These are phyloP conservation scores for Nicotiana obtusifolia DNA, from an alignment of 257 asterid species.

Conservation along the genomic window DNA sequence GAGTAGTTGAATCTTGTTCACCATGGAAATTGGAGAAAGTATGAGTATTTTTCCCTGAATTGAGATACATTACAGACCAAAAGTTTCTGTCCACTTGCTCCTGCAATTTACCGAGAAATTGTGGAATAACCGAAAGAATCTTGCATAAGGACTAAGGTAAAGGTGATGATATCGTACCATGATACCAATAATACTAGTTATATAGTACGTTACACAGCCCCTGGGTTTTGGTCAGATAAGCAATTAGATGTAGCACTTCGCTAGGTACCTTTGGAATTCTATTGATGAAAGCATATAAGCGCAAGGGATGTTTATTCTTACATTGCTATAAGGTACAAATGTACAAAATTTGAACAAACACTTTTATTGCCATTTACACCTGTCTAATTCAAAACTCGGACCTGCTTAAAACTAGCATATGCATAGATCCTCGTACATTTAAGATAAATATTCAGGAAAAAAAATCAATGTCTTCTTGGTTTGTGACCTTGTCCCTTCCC, in stretches of 20 bases:
- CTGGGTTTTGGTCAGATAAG: background rate
- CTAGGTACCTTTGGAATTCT: background rate
- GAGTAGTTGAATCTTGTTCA: background rate
- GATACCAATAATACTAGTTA: background rate
- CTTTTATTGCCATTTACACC: slow-evolving; percentile 2
- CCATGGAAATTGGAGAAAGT: no score
- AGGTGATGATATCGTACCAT: background rate
- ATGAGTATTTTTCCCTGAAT: no score
- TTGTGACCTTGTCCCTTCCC: slow-evolving; percentile 31
- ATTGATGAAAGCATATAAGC: background rate
- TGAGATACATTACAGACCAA: no score
- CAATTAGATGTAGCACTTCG: no score
- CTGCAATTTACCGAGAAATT: background rate
- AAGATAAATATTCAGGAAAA: background rate
- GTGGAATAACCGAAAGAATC: background rate
- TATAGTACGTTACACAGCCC: background rate
- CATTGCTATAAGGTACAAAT: background rate
- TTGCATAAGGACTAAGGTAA: background rate
- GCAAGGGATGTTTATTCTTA: background rate
- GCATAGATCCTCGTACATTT: background rate
- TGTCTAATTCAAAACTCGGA: background rate
- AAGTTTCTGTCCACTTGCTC: no score
- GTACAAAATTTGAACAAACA: background rate
- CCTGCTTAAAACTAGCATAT: background rate
- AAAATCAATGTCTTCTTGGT: slow-evolving; percentile 26